Evolutionary conservation across 2,329 filamentous ascomycete species (phyloP).

Genomic region (Hymenoscyphus linearis): DNA sequence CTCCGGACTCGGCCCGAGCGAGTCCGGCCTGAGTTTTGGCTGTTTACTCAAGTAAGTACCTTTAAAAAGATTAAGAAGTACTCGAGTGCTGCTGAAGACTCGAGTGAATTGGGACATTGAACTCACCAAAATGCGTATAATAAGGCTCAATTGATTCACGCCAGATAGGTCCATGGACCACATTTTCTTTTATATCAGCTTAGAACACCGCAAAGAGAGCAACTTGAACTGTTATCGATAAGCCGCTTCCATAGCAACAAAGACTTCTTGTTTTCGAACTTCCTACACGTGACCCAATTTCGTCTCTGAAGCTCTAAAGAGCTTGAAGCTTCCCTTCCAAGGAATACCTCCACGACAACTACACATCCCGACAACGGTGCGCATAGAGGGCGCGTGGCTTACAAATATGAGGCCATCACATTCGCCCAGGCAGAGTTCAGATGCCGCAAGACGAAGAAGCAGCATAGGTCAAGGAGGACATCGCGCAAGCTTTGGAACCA

Average conservation of each 20-base stretch:
- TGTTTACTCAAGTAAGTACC: too few relatives aligned
- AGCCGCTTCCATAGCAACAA: conserved; percentile 12
- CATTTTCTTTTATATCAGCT: too few relatives aligned
- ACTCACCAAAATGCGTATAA: too few relatives aligned
- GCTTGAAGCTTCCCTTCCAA: background rate
- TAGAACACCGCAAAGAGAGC: too few relatives aligned
- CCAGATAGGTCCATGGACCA: too few relatives aligned
- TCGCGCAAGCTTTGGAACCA: conserved; percentile 28
- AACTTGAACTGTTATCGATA: conserved; percentile 8
- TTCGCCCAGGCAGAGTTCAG: conserved; percentile 23
- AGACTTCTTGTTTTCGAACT: conserved; percentile 1
- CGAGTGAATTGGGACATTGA: too few relatives aligned
- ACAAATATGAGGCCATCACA: conserved; percentile 26
- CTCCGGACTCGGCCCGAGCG: background rate
- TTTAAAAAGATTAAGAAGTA: background rate
- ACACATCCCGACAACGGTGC: conserved; percentile 5
- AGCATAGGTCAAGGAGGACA: conserved; percentile 20
- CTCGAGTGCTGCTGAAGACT: too few relatives aligned
- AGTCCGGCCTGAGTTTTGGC: background rate
- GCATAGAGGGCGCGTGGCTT: conserved; percentile 7
- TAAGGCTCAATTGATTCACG: too few relatives aligned
- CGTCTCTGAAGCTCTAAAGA: background rate
- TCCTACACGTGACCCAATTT: background rate
- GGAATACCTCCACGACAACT: conserved; percentile 12
- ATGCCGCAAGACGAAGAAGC: conserved; percentile 24